Conservation (phyloP, 2,329 filamentous ascomycete species). For the Aspergillus thermomutatus region DNA sequence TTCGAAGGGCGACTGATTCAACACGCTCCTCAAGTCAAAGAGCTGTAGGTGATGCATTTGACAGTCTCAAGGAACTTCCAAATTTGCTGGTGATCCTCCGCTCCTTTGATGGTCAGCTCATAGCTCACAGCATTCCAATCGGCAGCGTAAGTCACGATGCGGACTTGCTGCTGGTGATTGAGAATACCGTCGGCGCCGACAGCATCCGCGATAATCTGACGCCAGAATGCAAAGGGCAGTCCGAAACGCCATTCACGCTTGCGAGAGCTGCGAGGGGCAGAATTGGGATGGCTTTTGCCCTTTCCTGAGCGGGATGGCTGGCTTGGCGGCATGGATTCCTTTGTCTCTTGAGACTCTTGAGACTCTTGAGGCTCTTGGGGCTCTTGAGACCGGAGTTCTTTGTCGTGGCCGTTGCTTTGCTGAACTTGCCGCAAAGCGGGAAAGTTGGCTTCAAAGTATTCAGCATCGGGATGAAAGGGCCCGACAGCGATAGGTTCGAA, state of each 20-base stretch:
- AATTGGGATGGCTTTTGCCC: not conserved
- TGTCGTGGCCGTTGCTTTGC: not conserved
- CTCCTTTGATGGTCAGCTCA: slow-evolving; percentile 28
- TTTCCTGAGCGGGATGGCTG: slow-evolving; percentile 4
- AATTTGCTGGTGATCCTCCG: slow-evolving; percentile 30
- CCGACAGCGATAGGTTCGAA: not conserved
- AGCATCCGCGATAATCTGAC: slow-evolving; percentile 28
- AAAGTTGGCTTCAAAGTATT: slow-evolving; percentile 19
- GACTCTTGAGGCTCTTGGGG: not conserved
- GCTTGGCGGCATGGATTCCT: not conserved
- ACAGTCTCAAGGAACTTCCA: slow-evolving; percentile 35
- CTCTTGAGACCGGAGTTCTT: not conserved
- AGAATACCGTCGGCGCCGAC: slow-evolving; percentile 24
- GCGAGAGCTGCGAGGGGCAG: not conserved
- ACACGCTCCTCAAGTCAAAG: slow-evolving; percentile 7
- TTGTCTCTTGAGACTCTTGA: not conserved
- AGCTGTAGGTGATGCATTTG: slow-evolving; percentile 29
- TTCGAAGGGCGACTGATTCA: not conserved
- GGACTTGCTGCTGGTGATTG: slow-evolving; percentile 24
- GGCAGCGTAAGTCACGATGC: slow-evolving; percentile 30
- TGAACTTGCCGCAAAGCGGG: slow-evolving; percentile 12
- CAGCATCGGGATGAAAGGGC: slow-evolving; percentile 13
- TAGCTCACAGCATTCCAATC: slow-evolving; percentile 28
- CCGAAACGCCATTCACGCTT: slow-evolving; percentile 23
- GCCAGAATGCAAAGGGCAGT: slow-evolving; percentile 27